Base-by-base conservation (phyloP, 2,329 filamentous ascomycete species). In the Teratosphaeria epicoccoides region DNA sequence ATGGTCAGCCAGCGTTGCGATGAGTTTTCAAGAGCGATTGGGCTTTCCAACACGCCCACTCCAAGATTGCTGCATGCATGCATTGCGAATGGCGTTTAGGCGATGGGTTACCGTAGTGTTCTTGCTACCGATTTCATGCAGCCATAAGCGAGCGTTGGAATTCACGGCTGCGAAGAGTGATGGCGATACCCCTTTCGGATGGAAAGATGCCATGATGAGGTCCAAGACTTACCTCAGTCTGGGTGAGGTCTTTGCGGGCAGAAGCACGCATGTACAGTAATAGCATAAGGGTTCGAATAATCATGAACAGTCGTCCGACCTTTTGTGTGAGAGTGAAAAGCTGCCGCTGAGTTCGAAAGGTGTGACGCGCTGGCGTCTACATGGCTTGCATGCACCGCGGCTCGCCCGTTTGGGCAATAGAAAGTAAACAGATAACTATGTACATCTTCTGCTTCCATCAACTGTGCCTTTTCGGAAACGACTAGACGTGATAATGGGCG, bases 401-500 rank as follows among this genome's bases (percentile, higher is more conserved):
- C 33, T 40, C 33, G 33, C 33, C 33, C 33, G 33, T 40, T 40
- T 40, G 14, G 33, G 33, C 33, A 40, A 40, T 17, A 6, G 33
- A 20, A 40, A 17, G 33, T 40, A 40, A 40, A 40, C 33, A 40
- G 6, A 40, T 14, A 40, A 22, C 33, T 17, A 2, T 37, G 14
- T 17, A 40, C 33, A 20, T 40, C 33, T 17, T 40, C 2, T 22
- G 4, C 22, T 11, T 24, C 4, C 9, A 22, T 26, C 20, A 24
- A 10, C 12, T 26, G 43, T 24, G 6, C 12, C 26, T 28, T 3
- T 11, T 17, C n/a, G 33, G n/a, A 6, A 40, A 40, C 33, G n/a
- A 40, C 17, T 4, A 6, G 12, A 6, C 11, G 20, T 46, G 44
- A 33, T 7, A 2, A 54, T 66, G 62, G 61, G 64, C 43, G 60